Percentiles rank a stretch among this genome's conserved stretches.
These are phyloP conservation scores for Suillus fuscotomentosus DNA, from an alignment of 768 basidiomycete species.

Conservation along the genomic window DNA sequence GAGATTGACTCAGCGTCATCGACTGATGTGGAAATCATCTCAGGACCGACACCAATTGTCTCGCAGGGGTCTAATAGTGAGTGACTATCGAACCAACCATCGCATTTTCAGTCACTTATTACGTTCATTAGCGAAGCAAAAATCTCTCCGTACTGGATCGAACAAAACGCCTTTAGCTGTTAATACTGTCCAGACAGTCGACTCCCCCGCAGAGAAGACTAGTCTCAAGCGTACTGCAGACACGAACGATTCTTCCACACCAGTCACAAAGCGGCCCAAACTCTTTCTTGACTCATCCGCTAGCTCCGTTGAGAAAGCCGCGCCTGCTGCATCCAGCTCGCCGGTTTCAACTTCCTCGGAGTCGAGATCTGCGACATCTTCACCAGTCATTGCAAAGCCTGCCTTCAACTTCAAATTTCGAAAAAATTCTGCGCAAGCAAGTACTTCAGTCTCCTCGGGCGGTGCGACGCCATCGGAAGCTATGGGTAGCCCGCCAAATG, in stretches of 20 bases:
- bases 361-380: background rate
- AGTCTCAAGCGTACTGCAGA: background rate
- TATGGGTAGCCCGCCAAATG: background rate
- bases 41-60: background rate
- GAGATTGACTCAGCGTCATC: slow-evolving; percentile 3
- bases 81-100: background rate
- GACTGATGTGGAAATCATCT: slow-evolving; percentile 1
- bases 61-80: background rate
- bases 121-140: background rate
- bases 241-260: background rate
- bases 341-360: background rate
- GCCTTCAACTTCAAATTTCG: background rate
- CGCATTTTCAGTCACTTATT: background rate
- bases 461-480: no score
- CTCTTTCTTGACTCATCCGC: background rate
- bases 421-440: background rate
- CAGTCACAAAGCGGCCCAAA: background rate
- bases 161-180: background rate
- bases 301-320: background rate
- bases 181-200: background rate
- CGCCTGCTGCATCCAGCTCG: background rate
- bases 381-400: background rate
- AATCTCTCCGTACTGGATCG: background rate
- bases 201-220: background rate
- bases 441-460: no score